Percentiles rank a stretch among this genome's conserved stretches.
phyloP scores from a whole-genome alignment of 805 yeast genomes.

The Kurtzmaniella cleridarum region DNA sequence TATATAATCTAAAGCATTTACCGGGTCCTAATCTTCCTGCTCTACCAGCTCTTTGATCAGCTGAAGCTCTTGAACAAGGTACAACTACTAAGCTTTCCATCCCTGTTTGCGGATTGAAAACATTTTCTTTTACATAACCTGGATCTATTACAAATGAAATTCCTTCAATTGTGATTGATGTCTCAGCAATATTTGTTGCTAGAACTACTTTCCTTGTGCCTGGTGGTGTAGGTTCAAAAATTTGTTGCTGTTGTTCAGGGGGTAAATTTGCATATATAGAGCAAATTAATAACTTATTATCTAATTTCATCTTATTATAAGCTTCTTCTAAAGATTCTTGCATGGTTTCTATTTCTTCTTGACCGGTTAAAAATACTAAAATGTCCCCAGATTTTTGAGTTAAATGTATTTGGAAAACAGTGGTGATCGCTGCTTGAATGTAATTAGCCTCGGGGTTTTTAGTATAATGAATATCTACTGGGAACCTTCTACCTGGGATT shows the following conservation, averaged over 20 bases:
- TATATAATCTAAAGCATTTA: constrained; percentile 67
- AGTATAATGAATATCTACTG: constrained; percentile 82
- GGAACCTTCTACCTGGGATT: constrained; percentile 91
- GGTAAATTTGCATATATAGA: constrained; percentile 93
- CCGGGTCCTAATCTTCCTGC: constrained; percentile 46
- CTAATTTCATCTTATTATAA: constrained; percentile 43
- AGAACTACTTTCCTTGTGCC: constrained; percentile 79
- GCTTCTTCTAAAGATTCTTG: constrained; percentile 71
- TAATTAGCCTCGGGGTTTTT: constrained; percentile 87
- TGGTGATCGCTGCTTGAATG: constrained; percentile 80
- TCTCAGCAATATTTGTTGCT: constrained; percentile 84
- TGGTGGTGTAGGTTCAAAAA: constrained; percentile 84
- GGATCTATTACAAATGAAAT: constrained; percentile 39
- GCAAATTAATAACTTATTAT: constrained; percentile 63
- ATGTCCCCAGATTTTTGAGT: constrained; percentile 73
- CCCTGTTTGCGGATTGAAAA: constrained; percentile 35
- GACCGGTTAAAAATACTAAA: constrained; percentile 88
- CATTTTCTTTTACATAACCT: constrained; percentile 42
- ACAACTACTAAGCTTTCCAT: constrained; percentile 43
- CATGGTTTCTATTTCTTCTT: constrained; percentile 87
- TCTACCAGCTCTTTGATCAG: constrained; percentile 44
- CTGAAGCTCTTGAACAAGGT: constrained; percentile 42
- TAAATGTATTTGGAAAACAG: constrained; percentile 81
- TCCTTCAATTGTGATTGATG: constrained; percentile 43
- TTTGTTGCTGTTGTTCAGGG: constrained; percentile 69